phyloP scores from a whole-genome alignment of 2,329 filamentous ascomycete species.

The Fusarium marasasianum region DNA sequence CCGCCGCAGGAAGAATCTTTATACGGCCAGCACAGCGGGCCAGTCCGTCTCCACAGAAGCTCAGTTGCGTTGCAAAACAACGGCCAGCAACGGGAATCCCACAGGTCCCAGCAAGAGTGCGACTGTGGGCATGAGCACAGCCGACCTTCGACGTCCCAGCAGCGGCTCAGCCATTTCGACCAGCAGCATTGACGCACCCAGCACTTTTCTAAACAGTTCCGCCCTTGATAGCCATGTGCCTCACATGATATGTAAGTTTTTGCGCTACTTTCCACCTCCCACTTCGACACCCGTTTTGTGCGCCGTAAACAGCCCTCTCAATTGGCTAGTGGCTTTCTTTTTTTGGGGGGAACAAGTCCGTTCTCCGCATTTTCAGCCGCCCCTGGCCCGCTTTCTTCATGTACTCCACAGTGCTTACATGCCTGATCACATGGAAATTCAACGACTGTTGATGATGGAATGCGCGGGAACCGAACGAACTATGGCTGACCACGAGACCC shows the following conservation, averaged over 20 bases:
- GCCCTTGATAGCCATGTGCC: constrained; percentile 56
- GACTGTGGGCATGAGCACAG: constrained; percentile 41
- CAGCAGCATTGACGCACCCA: constrained; percentile 44
- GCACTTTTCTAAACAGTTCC: constrained; percentile 41
- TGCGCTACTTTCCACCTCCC: constrained; percentile 7
- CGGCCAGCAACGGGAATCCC: constrained; percentile 42
- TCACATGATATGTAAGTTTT: constrained; percentile 60
- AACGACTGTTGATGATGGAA: constrained; percentile 10
- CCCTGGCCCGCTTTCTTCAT: constrained; percentile 29
- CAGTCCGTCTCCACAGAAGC: constrained; percentile 56
- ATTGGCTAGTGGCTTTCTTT: constrained; percentile 34
- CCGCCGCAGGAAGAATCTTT: constrained; percentile 55
- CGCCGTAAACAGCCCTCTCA: constrained; percentile 1
- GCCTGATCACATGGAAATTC: constrained; percentile 40
- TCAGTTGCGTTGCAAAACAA: constrained; percentile 52
- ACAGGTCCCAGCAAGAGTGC: constrained; percentile 13
- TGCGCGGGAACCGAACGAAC: constrained; percentile 1
- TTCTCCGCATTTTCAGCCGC: constrained; percentile 44
- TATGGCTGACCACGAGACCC: constrained; percentile 48
- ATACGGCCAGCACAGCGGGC: constrained; percentile 51
- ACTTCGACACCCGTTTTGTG: constrained; percentile 30
- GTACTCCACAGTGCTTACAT: constrained; percentile 37
- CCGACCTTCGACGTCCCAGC: constrained; percentile 52
- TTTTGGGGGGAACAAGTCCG: constrained; percentile 36
- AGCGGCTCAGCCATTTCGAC: constrained; percentile 47